Conservation (phyloP, 2,329 filamentous ascomycete genomes). For the Berkeleyomyces rouxiae region DNA sequence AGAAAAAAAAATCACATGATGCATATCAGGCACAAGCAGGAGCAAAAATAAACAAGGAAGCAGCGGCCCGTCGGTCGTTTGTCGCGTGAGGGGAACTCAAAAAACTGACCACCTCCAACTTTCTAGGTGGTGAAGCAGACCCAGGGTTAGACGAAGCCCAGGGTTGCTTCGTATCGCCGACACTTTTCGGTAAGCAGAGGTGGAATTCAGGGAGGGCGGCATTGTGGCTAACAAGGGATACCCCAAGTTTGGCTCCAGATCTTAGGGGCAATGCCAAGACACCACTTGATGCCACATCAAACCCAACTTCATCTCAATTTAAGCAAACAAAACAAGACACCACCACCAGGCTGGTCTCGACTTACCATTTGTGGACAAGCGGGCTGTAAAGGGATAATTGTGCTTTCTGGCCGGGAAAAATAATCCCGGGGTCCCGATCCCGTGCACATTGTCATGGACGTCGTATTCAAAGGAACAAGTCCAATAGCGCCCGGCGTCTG, state of each 20-base stretch:
- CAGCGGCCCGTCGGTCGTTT: not conserved
- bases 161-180: not conserved
- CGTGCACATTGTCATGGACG: not conserved
- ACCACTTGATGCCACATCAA: not conserved
- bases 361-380: not conserved
- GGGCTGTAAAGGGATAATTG: not conserved
- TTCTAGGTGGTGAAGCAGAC: not conserved
- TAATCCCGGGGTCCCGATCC: not conserved
- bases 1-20: constrained; percentile 5
- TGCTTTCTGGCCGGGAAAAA: not conserved
- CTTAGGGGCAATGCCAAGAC: not conserved
- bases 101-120: not conserved
- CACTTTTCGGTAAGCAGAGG: not conserved
- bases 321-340: too few species aligned
- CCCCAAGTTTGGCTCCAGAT: not conserved
- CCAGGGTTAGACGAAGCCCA: not conserved
- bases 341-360: not conserved
- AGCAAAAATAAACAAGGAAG: constrained; percentile 1
- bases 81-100: constrained; percentile 6
- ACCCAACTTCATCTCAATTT: not conserved
- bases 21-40: not conserved
- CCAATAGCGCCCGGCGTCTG: not conserved
- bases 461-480: not conserved
- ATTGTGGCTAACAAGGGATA: not conserved
- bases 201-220: not conserved